phyloP scores from a whole-genome alignment of 495 filamentous ascomycete genomes.

The Diplogelasinospora grovesii region DNA sequence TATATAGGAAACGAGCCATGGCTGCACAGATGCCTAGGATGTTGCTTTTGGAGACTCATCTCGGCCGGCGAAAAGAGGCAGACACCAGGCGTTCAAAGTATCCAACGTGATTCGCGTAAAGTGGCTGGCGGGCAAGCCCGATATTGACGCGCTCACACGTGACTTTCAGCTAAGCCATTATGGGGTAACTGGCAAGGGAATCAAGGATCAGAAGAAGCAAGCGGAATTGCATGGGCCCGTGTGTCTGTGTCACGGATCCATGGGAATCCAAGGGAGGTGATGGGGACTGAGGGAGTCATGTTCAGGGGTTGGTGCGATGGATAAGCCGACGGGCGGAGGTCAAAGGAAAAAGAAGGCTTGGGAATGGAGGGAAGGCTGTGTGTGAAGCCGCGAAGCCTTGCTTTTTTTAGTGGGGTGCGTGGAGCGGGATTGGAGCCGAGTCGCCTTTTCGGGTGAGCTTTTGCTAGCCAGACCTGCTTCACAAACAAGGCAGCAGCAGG shows the following conservation, averaged over 20 bases:
- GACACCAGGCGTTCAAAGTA: constrained; percentile 3
- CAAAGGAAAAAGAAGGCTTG: not conserved
- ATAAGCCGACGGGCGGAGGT: not conserved
- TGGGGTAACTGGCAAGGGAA: not conserved
- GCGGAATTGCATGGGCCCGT: constrained; percentile 10
- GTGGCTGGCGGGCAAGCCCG: constrained; percentile 10
- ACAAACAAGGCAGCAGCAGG: constrained; percentile 20
- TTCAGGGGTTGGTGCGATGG: constrained; percentile 6
- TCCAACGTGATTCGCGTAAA: constrained; percentile 24
- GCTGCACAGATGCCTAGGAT: constrained; percentile 26
- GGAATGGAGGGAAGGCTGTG: constrained; percentile 9
- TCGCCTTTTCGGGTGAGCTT: constrained; percentile 7
- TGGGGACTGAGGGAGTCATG: constrained; percentile 12
- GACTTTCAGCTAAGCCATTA: constrained; percentile 13
- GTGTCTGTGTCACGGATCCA: constrained; percentile 9
- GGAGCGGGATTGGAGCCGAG: constrained; percentile 9
- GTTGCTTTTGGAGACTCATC: constrained; percentile 10
- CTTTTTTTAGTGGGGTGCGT: not conserved
- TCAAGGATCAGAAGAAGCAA: constrained; percentile 16
- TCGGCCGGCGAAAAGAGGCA: constrained; percentile 21
- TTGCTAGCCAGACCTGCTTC: constrained; percentile 9
- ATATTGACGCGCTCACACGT: constrained; percentile 20
- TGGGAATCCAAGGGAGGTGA: not conserved
- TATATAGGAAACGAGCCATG: constrained; percentile 20
- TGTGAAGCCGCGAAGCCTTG: not conserved